These are phyloP conservation scores for Pythium biforme DNA, from an alignment of 352 stramenopile species.

Conservation along the genomic window DNA sequence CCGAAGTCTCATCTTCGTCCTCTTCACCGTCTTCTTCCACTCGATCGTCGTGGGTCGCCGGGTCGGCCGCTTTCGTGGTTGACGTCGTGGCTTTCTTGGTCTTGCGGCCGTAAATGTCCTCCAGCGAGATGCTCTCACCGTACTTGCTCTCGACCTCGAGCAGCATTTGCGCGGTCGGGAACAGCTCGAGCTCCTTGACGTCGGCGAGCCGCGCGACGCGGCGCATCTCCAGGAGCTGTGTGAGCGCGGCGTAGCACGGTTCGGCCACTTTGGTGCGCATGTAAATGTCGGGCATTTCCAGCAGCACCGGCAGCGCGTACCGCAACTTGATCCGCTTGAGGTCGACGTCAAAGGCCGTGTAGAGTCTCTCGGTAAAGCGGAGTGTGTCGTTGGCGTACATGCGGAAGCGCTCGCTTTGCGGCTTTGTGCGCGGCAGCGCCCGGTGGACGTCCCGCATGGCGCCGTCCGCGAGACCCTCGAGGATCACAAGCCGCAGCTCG, in stretches of 20 bases:
- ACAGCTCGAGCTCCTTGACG: conserved; percentile 64
- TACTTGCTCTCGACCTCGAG: conserved; percentile 91
- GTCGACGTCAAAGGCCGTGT: conserved; percentile 85
- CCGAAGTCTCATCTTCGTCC: neutral
- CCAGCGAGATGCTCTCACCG: conserved; percentile 86
- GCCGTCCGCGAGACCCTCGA: conserved; percentile 76
- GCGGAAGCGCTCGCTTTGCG: conserved; percentile 34
- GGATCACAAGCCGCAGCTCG: conserved; percentile 79
- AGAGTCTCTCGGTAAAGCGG: conserved; percentile 76
- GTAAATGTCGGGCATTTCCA: conserved; percentile 85
- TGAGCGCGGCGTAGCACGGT: conserved; percentile 77
- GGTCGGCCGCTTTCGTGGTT: neutral
- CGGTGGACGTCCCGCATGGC: conserved; percentile 52
- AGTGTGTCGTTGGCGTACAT: conserved; percentile 76
- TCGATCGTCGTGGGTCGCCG: neutral
- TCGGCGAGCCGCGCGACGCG: conserved; percentile 48
- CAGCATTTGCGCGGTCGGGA: conserved; percentile 75
- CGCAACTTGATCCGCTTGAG: conserved; percentile 90
- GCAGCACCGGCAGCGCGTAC: conserved; percentile 67
- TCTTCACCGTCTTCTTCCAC: neutral
- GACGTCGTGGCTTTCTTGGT: neutral
- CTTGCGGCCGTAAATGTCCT: conserved; percentile 78
- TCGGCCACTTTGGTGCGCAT: conserved; percentile 84
- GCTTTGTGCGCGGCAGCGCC: conserved; percentile 31
- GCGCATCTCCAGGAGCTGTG: conserved; percentile 66